A percentile compares a stretch with the other conserved stretches of the same genome.
Conservation (phyloP, 2,329 filamentous ascomycete species). For the Cladosporium sp. region DNA sequence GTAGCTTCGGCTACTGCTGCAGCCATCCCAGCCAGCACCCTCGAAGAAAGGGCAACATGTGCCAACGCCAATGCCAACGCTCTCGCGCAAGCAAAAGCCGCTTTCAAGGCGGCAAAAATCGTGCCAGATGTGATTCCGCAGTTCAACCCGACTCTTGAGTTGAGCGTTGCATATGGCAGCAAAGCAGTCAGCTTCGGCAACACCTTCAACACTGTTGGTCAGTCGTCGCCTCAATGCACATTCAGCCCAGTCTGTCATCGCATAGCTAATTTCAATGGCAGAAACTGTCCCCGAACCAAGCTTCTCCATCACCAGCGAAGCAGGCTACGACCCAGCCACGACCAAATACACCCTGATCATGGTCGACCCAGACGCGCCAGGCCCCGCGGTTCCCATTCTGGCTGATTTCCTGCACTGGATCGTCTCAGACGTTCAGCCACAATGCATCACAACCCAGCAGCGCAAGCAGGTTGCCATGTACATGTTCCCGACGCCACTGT, state of each 20-base stretch:
- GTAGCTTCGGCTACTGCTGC: conserved; percentile 1
- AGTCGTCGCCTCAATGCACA: background rate
- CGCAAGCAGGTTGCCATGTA: conserved; percentile 18
- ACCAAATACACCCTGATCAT: conserved; percentile 26
- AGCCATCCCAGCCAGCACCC: conserved; percentile 14
- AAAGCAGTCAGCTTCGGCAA: conserved; percentile 22
- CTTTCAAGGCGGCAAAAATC: conserved; percentile 18
- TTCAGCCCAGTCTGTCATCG: background rate
- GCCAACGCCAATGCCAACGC: conserved; percentile 13
- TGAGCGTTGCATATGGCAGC: conserved; percentile 16
- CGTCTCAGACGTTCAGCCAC: conserved; percentile 22
- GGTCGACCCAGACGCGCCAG: conserved; percentile 25
- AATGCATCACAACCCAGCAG: conserved; percentile 19
- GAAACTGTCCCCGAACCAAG: conserved; percentile 18
- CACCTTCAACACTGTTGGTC: conserved; percentile 19
- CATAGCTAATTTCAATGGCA: background rate
- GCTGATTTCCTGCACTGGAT: conserved; percentile 19
- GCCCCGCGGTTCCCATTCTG: conserved; percentile 16
- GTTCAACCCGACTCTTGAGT: conserved; percentile 17
- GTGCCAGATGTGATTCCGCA: conserved; percentile 21
- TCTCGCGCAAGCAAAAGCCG: conserved; percentile 13
- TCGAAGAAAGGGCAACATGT: conserved; percentile 15
- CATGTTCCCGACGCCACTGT: conserved; percentile 19
- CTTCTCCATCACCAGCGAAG: conserved; percentile 23
- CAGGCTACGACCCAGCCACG: conserved; percentile 17